These are phyloP conservation scores for Toxoplasma gondii DNA, from an alignment of 169 alveolate species.

Conservation along the genomic window DNA sequence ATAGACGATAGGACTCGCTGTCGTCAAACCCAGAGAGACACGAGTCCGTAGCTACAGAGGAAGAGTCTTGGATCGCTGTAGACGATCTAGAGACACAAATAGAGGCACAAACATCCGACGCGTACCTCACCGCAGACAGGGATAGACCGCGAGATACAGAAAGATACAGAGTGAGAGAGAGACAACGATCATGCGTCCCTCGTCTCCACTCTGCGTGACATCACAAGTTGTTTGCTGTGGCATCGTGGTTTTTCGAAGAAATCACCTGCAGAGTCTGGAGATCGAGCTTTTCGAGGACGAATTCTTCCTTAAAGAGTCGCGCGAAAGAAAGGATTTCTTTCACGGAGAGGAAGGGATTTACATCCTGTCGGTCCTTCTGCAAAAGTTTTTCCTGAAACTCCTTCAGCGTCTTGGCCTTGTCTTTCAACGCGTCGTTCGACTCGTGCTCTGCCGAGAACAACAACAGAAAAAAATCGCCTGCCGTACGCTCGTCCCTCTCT, in stretches of 20 bases:
- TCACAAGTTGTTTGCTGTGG: not conserved
- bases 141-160: too few relatives aligned
- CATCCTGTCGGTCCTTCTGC: constrained; percentile 78
- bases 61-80: too few relatives aligned
- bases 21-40: too few relatives aligned
- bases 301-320: constrained; percentile 83
- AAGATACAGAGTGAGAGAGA: too few relatives aligned
- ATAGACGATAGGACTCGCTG: too few relatives aligned
- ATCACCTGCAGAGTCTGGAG: constrained; percentile 81
- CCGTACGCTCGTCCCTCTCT: not conserved
- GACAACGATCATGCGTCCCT: too few relatives aligned
- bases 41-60: too few relatives aligned
- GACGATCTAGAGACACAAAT: too few relatives aligned
- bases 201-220: too few relatives aligned
- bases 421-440: constrained; percentile 66
- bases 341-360: constrained; percentile 77
- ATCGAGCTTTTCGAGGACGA: constrained; percentile 86
- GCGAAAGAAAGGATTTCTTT: constrained; percentile 76
- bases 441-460: constrained; percentile 60
- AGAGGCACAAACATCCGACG: too few relatives aligned
- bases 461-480: not conserved
- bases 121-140: too few relatives aligned
- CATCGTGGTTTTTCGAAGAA: not conserved
- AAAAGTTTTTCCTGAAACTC: constrained; percentile 84
- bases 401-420: constrained; percentile 73